Evolutionary conservation across 768 basidiomycete genomes (phyloP).

Genomic region (Austroboletus eburneus): DNA sequence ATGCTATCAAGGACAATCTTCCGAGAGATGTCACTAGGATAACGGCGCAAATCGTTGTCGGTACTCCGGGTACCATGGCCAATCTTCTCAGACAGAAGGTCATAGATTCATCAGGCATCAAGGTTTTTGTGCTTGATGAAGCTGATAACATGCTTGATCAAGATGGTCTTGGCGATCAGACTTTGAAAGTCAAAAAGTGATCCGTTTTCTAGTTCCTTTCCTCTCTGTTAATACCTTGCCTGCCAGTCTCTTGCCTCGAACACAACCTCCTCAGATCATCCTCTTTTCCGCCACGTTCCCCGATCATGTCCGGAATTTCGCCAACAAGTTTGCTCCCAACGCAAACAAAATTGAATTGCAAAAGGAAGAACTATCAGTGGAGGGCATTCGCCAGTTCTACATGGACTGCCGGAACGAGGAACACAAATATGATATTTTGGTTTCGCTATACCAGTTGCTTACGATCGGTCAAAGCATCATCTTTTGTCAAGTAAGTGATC

Average conservation of each 20-base stretch:
- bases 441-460: constrained; percentile 82
- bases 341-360: constrained; percentile 97
- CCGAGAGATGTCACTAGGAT: constrained; percentile 61
- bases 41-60: constrained; percentile 89
- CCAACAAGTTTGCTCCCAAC: constrained; percentile 85
- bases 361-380: constrained; percentile 89
- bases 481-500: constrained; percentile 76
- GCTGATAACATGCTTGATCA: constrained; percentile 99
- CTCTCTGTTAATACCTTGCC: constrained; percentile 10
- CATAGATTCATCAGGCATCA: constrained; percentile 75
- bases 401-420: constrained; percentile 92
- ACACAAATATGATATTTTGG: constrained; percentile 94
- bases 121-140: constrained; percentile 95
- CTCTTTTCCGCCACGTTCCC: constrained; percentile 99
- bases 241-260: constrained; percentile 53
- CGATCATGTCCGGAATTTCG: constrained; percentile 88
- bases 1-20: constrained; percentile 88
- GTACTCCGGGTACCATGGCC: constrained; percentile 93
- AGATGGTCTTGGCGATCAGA: constrained; percentile 92
- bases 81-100: constrained; percentile 78
- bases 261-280: constrained; percentile 71
- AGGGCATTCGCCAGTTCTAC: constrained; percentile 95
- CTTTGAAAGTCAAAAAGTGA: constrained; percentile 89
- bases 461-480: constrained; percentile 99
- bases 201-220: constrained; percentile 22